Evolutionary conservation across 768 basidiomycete genomes (phyloP).

Genomic region (Coprinopsis sp.): DNA sequence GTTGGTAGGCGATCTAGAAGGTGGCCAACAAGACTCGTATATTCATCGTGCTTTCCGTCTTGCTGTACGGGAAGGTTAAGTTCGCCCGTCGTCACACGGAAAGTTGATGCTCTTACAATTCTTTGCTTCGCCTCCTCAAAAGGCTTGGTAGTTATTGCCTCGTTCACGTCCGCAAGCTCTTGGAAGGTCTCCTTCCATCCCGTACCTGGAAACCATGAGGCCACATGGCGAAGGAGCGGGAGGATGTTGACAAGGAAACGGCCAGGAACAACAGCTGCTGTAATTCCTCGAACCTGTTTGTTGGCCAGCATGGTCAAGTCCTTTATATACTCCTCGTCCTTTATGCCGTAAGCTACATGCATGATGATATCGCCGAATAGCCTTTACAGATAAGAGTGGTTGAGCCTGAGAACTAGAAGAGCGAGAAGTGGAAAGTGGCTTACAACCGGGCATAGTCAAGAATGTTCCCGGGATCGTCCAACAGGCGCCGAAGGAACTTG

Average conservation of each 20-base stretch:
- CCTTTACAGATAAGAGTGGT: slow-evolving; percentile 2
- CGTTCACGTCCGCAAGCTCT: slow-evolving; percentile 11
- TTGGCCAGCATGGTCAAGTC: slow-evolving; percentile 28
- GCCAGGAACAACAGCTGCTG: slow-evolving; percentile 18
- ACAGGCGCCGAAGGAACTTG: not conserved
- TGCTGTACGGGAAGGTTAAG: too few species aligned
- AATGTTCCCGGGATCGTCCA: not conserved
- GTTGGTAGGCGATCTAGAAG: too few species aligned
- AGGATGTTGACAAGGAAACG: slow-evolving; percentile 11
- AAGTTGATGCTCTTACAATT: too few species aligned
- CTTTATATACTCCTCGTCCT: slow-evolving; percentile 25
- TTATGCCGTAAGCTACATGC: slow-evolving; percentile 23
- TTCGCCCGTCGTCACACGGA: too few species aligned
- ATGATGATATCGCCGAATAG: slow-evolving; percentile 15
- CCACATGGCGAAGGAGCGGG: slow-evolving; percentile 24
- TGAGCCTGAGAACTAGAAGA: not conserved
- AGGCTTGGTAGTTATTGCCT: too few species aligned
- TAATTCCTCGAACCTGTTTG: slow-evolving; percentile 19
- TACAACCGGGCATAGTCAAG: not conserved
- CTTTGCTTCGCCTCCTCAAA: too few species aligned
- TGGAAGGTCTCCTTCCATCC: slow-evolving; percentile 19
- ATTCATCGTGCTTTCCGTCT: too few species aligned
- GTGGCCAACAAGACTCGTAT: too few species aligned
- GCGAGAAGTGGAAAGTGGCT: not conserved
- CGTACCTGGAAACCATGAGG: slow-evolving; percentile 34